phyloP scores from a whole-genome alignment of 768 basidiomycete species.

The Phallus indusiatus region DNA sequence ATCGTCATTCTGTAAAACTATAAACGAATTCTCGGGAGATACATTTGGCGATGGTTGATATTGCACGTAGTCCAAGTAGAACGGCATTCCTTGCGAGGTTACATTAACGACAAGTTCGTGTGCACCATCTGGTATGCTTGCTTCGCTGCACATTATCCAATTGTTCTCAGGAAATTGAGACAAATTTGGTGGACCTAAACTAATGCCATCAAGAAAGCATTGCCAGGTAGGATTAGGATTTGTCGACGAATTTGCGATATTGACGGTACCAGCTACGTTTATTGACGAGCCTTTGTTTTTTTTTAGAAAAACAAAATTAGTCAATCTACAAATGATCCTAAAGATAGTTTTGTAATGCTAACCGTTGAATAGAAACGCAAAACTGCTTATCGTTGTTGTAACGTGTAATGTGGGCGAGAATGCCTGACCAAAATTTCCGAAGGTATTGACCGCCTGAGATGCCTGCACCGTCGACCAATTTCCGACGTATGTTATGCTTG shows the following conservation, averaged over 20 bases:
- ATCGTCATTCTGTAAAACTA: not conserved
- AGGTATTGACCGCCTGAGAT: not conserved
- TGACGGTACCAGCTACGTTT: not conserved
- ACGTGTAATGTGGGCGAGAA: not conserved
- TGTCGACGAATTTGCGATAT: not conserved
- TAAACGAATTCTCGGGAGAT: not conserved
- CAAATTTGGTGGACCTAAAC: not conserved
- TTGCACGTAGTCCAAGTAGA: not conserved
- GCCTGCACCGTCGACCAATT: not conserved
- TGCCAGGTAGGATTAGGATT: not conserved
- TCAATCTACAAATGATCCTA: too few species aligned
- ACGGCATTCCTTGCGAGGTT: not conserved
- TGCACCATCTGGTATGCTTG: not conserved
- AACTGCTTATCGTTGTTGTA: not conserved
- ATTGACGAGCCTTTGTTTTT: not conserved
- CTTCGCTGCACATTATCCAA: not conserved
- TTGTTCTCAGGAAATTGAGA: not conserved
- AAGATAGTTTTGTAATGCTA: not conserved
- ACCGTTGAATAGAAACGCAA: not conserved
- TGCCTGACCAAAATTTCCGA: not conserved
- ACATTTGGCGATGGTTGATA: not conserved
- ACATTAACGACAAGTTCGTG: not conserved
- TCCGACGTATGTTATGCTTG: not conserved
- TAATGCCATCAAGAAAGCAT: not conserved
- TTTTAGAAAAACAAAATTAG: not conserved